Evolutionary conservation across 1,284 basidiomycete species (phyloP).

Genomic region (Neotropicomus parvogracilis): DNA sequence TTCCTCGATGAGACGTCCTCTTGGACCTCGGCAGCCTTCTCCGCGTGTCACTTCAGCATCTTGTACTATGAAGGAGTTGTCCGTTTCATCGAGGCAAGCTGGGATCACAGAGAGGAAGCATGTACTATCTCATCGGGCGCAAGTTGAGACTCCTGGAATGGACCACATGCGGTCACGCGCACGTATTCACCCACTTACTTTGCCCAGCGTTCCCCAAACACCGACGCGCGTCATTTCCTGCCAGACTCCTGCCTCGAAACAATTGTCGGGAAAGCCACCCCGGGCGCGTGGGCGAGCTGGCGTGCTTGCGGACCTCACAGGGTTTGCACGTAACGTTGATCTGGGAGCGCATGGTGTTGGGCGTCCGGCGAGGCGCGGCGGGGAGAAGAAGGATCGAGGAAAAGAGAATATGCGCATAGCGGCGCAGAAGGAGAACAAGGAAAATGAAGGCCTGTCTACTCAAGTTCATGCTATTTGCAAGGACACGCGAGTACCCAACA

Average conservation of each 20-base stretch:
- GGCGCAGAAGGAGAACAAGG: slow-evolving; percentile 26
- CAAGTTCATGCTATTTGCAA: slow-evolving; percentile 9
- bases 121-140: not conserved
- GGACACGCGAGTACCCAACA: slow-evolving; percentile 2
- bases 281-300: slow-evolving; percentile 25
- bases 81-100: not conserved
- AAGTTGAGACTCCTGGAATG: slow-evolving; percentile 3
- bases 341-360: slow-evolving; percentile 30
- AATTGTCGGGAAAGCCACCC: slow-evolving; percentile 30
- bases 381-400: slow-evolving; percentile 18
- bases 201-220: slow-evolving; percentile 5
- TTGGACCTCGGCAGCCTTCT: slow-evolving; percentile 23
- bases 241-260: slow-evolving; percentile 15
- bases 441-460: slow-evolving; percentile 16
- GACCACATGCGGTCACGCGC: slow-evolving; percentile 3
- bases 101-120: slow-evolving; percentile 6
- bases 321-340: slow-evolving; percentile 34
- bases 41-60: slow-evolving; percentile 7
- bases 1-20: slow-evolving; percentile 20
- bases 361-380: slow-evolving; percentile 12
- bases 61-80: not conserved
- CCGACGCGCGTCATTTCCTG: not conserved
- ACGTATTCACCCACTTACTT: not conserved
- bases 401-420: slow-evolving; percentile 14
- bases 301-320: slow-evolving; percentile 30